A percentile compares a stretch with the other conserved stretches of the same genome.
Conservation (phyloP, 2,329 filamentous ascomycete species). For the Aspergillus niger region DNA sequence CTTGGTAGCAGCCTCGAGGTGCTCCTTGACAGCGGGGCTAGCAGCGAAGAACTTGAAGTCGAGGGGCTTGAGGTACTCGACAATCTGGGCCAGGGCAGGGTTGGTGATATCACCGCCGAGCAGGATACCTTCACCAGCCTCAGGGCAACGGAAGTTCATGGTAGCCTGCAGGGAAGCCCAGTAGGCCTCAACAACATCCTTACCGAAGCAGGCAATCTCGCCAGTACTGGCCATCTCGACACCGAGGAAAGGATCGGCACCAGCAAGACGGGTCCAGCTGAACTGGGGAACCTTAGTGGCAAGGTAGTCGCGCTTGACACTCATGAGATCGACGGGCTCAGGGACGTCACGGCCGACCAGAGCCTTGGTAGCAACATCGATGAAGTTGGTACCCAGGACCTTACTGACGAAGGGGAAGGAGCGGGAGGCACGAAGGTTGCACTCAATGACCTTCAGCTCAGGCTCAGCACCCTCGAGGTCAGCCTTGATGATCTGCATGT, state of each 20-base stretch:
- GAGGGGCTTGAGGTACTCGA: conserved; percentile 83
- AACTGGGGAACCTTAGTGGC: conserved; percentile 99
- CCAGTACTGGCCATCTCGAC: conserved; percentile 97
- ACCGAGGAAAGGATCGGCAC: conserved; percentile 94
- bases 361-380: conserved; percentile 90
- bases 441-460: conserved; percentile 93
- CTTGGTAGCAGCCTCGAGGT: conserved; percentile 71
- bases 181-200: conserved; percentile 93
- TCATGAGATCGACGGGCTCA: conserved; percentile 84
- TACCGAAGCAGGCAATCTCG: conserved; percentile 98
- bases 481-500: conserved; percentile 99
- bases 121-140: conserved; percentile 91
- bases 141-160: conserved; percentile 98
- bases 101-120: conserved; percentile 82
- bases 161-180: conserved; percentile 94
- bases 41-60: conserved; percentile 95
- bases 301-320: conserved; percentile 82
- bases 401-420: conserved; percentile 99
- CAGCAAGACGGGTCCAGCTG: conserved; percentile 96
- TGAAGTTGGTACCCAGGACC: conserved; percentile 94
- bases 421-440: conserved; percentile 93
- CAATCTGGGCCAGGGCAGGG: conserved; percentile 72
- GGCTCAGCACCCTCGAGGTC: conserved; percentile 73
- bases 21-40: conserved; percentile 75
- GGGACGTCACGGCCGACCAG: conserved; percentile 84